Base-by-base conservation (phyloP, 371 early-diverging fungal genomes). In the Mortierella sp. region DNA sequence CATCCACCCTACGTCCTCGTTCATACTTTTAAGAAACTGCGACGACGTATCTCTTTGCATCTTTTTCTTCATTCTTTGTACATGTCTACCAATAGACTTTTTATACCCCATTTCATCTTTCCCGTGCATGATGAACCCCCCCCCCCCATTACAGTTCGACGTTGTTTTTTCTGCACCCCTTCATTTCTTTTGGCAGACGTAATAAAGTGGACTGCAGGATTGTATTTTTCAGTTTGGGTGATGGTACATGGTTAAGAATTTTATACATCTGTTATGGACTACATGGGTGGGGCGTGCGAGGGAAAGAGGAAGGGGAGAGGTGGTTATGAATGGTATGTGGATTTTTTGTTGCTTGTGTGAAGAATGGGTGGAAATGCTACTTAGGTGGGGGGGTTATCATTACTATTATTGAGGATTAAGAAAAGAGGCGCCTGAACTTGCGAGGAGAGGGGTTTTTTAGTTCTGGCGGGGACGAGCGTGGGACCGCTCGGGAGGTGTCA, bases 401-500 rank as follows among this genome's bases (percentile, higher is more conserved):
- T 65, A 38, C 41, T 65, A 65, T 41, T 65, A 32, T 21, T 63
- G 14, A n/a, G 58, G 12, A 32, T 1, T 21, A 4, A 38, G 32
- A 10, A 21, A 10, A 65, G 24, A 8, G 14, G 41, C 10, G 38
- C 32, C 60, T 32, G 32, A 60, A 32, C 35, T 32, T 60, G 32
- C 0, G 56, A 12, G 1, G 27, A 3, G 35, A 35, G 35, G 35
- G 2, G 35, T 32, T 27, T 8, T 44, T 60, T n/a, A 65, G 65
- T 38, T 65, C 41, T 38, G 65, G 8, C 65, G 65, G 18, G 38
- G 65, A 5, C 65, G 65, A 38, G 41, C 38, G 65, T 7, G 65
- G 65, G 65, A 65, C 38, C 65, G 65, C 18, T 65, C 65, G 2
- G 65, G 65, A 38, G 65, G 65, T 21, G 38, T 65, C 21, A 65